These are phyloP conservation scores for Myriosclerotinia scirpicola DNA, from an alignment of 2,329 filamentous ascomycete genomes.

Conservation along the genomic window DNA sequence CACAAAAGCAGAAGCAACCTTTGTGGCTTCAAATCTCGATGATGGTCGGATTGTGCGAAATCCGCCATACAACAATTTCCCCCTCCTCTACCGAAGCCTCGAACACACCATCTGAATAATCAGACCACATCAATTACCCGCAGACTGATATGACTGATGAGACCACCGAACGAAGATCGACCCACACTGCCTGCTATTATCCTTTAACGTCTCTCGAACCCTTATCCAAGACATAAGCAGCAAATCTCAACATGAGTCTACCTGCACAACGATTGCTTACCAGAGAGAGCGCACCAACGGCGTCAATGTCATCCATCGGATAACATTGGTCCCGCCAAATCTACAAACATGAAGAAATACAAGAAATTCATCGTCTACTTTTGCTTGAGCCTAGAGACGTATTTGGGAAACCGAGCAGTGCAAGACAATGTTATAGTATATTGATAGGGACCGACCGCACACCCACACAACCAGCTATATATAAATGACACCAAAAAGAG, in stretches of 20 bases:
- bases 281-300: not conserved
- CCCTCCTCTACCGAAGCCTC: not conserved
- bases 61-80: not conserved
- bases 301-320: not conserved
- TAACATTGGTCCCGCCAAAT: not conserved
- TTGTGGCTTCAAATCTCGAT: not conserved
- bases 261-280: too few species aligned
- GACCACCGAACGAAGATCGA: not conserved
- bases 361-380: too few species aligned
- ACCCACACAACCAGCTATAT: not conserved
- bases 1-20: not conserved
- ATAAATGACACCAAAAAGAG: not conserved
- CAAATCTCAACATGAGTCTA: not conserved
- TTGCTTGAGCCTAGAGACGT: not conserved
- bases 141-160: not conserved
- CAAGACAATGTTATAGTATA: not conserved
- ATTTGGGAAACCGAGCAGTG: not conserved
- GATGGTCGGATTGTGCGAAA: not conserved
- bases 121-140: not conserved
- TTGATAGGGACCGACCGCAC: not conserved
- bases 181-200: not conserved
- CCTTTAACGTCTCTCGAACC: not conserved
- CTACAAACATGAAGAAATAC: not conserved
- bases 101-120: not conserved
- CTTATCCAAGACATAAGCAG: not conserved